Percentiles rank a stretch among this genome's conserved stretches.
phyloP scores from a whole-genome alignment of 768 basidiomycete species.

The Tricholoma flavovirens region DNA sequence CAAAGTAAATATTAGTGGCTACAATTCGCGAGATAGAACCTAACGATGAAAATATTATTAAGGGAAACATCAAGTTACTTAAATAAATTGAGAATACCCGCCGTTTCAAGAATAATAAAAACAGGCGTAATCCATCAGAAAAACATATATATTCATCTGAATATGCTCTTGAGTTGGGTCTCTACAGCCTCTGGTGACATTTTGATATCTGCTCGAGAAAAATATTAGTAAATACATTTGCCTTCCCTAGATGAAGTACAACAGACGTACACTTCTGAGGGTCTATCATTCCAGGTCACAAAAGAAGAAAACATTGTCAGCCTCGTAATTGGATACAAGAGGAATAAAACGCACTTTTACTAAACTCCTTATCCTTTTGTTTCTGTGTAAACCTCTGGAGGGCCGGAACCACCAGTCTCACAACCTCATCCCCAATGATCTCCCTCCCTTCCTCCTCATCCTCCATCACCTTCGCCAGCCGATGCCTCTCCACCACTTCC shows the following conservation, averaged over 20 bases:
- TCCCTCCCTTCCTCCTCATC: constrained; percentile 60
- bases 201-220: constrained; percentile 64
- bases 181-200: constrained; percentile 71
- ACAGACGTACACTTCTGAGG: constrained; percentile 62
- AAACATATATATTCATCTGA: constrained; percentile 25
- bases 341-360: constrained; percentile 55
- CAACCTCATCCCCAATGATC: constrained; percentile 64
- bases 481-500: constrained; percentile 73
- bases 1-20: background rate
- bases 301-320: constrained; percentile 2
- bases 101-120: background rate
- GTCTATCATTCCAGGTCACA: constrained; percentile 31
- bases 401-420: constrained; percentile 70
- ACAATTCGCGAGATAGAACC: background rate
- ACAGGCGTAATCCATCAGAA: background rate
- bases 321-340: background rate
- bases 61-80: background rate
- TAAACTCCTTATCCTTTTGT: constrained; percentile 76
- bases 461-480: constrained; percentile 59
- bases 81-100: background rate
- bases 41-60: background rate
- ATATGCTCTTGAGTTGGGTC: constrained; percentile 59
- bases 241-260: background rate
- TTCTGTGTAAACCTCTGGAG: constrained; percentile 71
- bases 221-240: constrained; percentile 8